Evolutionary conservation across 148 eudicot species (phyloP).

Genomic region (Polygonum maritimum): DNA sequence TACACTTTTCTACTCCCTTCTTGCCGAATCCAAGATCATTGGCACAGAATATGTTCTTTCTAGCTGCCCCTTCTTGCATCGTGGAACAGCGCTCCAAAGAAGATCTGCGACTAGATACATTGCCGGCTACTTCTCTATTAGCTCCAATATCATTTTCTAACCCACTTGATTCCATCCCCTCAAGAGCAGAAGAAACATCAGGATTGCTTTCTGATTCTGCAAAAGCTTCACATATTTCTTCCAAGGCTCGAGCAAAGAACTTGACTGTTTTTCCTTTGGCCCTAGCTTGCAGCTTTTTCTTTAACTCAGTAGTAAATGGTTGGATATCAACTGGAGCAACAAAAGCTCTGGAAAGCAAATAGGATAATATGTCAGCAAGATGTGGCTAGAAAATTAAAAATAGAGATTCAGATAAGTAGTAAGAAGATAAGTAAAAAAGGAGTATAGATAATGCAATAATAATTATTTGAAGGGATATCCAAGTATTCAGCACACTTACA

Average conservation of each 20-base stretch:
- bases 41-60: constrained; percentile 10
- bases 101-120: constrained; percentile 21
- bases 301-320: constrained; percentile 66
- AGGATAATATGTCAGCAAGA: constrained; percentile 1
- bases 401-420: neutral
- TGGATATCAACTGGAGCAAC: constrained; percentile 78
- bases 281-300: constrained; percentile 49
- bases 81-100: constrained; percentile 28
- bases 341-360: constrained; percentile 57
- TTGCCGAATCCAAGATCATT: neutral
- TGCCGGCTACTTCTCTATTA: constrained; percentile 19
- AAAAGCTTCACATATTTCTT: constrained; percentile 80
- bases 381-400: neutral
- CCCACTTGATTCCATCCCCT: constrained; percentile 31
- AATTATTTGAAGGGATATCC: neutral
- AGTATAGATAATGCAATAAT: neutral
- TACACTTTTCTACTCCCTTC: neutral
- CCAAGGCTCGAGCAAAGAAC: constrained; percentile 70
- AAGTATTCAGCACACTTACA: neutral
- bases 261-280: constrained; percentile 72
- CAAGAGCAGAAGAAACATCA: constrained; percentile 24
- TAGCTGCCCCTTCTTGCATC: constrained; percentile 17
- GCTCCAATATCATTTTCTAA: constrained; percentile 18
- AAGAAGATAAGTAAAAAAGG: neutral
- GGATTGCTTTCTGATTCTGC: constrained; percentile 33